Evolutionary conservation across 129 eudicot genomes (phyloP), one percentile per base, ranked within the genome.

Genomic region (Tagetes erecta): DNA sequence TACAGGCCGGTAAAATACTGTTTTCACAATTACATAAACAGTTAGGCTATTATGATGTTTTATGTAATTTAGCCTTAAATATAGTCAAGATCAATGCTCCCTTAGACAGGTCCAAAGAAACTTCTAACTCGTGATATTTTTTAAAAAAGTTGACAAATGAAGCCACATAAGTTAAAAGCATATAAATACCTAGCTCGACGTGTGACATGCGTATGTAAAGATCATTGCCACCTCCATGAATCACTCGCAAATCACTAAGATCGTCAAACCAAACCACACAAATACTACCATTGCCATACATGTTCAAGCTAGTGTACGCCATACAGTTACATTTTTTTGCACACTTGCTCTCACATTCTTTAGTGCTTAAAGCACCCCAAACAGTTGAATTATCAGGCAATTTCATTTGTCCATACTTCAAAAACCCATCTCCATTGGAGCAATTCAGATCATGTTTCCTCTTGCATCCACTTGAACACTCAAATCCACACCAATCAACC

Each of bases 371-470:
- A 64, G 71, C 55, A 34, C 74, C 76, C 89, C 77, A 82, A n/a
- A 82, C 78, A 36, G 80, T 76, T 44, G 78, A 73, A 62, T 82
- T 78, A 82, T 88, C 93, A 38, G 93, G 93, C 74, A 88, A 42
- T 71, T 83, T 85, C 74, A 85, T 71, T 33, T 74, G 77, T 34
- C 70, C 77, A 8, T 72, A 78, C 86, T 85, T 88, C 39, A 88
- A 30, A 77, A 88, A 88, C 56, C 89, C 93, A 63, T 85, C 89
- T 8, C 86, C 83, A 14, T 56, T 37, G 0, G 73, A 68, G 66
- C 87, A 85, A 62, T 82, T 82, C 36, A 83, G 63, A 70, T 53
- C 40, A 69, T 67, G 7, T 20, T 56, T 65, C 46, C 83, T 46
- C 45, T 79, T 83, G 71, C 93, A 85, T 34, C 90, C 92, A 37